Conservation (phyloP, 768 basidiomycete species). For the Clavaria fumosa region DNA sequence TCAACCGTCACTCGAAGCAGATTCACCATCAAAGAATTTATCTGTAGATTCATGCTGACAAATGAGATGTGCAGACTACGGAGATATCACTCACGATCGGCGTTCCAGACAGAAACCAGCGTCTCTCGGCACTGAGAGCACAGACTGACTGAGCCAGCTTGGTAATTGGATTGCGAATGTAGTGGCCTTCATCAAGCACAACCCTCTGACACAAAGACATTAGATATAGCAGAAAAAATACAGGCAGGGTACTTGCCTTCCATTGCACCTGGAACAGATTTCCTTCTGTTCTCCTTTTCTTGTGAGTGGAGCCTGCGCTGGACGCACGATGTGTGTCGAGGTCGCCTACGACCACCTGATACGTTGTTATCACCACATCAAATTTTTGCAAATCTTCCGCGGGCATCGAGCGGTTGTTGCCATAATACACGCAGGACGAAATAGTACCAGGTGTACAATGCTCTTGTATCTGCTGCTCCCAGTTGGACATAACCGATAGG, state of each 20-base stretch:
- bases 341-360: constrained; percentile 54
- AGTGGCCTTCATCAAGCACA: constrained; percentile 83
- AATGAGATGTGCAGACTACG: neutral
- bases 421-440: constrained; percentile 54
- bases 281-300: constrained; percentile 45
- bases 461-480: constrained; percentile 73
- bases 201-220: constrained; percentile 32
- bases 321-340: constrained; percentile 21
- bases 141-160: constrained; percentile 66
- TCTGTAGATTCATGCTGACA: constrained; percentile 24
- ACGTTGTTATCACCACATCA: constrained; percentile 77
- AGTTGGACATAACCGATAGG: constrained; percentile 74
- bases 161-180: constrained; percentile 71
- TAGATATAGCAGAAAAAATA: neutral
- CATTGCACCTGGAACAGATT: constrained; percentile 57
- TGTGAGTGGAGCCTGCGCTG: constrained; percentile 27
- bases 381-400: constrained; percentile 44
- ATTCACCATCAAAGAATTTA: constrained; percentile 59
- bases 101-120: constrained; percentile 75
- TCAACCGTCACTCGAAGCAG: neutral
- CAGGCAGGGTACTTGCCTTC: constrained; percentile 39
- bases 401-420: constrained; percentile 41
- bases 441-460: constrained; percentile 44
- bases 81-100: constrained; percentile 62
- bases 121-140: constrained; percentile 48